phyloP scores from a whole-genome alignment of 345 rosid species.

The Toxicodendron radicans region DNA sequence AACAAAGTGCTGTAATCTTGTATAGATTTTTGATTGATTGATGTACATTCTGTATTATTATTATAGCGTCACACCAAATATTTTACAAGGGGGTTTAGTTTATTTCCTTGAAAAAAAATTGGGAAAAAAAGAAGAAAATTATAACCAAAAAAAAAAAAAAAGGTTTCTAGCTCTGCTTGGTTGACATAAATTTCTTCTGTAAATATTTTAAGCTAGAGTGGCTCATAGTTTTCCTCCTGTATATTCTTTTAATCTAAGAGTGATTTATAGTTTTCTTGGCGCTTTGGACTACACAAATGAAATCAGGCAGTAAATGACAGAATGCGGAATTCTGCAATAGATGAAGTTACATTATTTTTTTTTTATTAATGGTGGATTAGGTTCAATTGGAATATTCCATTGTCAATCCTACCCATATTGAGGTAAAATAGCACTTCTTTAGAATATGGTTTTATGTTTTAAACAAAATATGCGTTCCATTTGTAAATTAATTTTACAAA shows the following conservation, averaged over 20 bases:
- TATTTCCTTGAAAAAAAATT: conserved; percentile 12
- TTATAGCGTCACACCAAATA: conserved; percentile 33
- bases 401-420: no score
- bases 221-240: neutral
- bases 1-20: conserved; percentile 33
- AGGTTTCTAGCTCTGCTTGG: neutral
- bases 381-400: no score
- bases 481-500: no score
- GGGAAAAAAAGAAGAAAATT: neutral
- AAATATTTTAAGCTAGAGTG: no score
- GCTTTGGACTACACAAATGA: no score
- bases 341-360: no score
- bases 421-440: no score
- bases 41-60: conserved; percentile 46
- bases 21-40: conserved; percentile 35
- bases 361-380: no score
- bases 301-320: no score
- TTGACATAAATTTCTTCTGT: neutral
- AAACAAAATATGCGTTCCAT: no score
- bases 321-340: no score
- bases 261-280: neutral
- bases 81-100: conserved; percentile 19
- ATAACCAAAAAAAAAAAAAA: neutral
- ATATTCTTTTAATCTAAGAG: neutral
- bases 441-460: no score